Evolutionary conservation across 108 stramenopile genomes (phyloP), one percentile per base, ranked within the genome.

Genomic region (Skeletonema menzelii): DNA sequence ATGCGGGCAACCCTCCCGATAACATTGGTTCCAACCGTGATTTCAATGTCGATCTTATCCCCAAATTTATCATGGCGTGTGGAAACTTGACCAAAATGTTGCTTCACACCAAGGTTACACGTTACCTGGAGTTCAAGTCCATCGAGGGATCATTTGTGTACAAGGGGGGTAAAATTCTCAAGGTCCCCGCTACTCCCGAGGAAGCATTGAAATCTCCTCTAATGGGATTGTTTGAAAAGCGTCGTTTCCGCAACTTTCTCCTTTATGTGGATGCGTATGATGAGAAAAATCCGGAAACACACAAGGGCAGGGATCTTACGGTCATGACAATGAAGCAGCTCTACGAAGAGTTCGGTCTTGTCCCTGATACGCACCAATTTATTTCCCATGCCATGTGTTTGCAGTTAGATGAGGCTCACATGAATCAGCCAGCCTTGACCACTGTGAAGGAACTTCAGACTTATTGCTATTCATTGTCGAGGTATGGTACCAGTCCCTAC

Each of bases 31-130:
- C 85, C 60, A 96, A 96, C 76, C 91, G 95, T 27, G 98, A 99
- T 80, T 99, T 97, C 86, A 98, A 98, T 77, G 96, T 99, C 20
- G 99, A 99, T 88, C 88, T 98, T 38, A 93, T 99, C 66, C 98
- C 98, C 20, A 99, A 99, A 84, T 98, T 99, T 84, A 97, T 99
- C 82, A 99, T 99, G 98, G 98, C 99, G 11, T 95, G 95, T 70
- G 99, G 99, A 27, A 97, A 97, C 65, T 88, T 99, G 26, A 98
- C 98, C 42, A 97, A 99, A 82, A 98, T 99, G 94, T 83, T 99
- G 61, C 85, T 98, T 56, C 97, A 97, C 87, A 97, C 97, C 67
- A 97, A 97, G 83, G 98, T 99, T 46, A 97, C 95, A 27, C 86
- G 94, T 20, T 99, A 99, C 86, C 79, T 99, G 61, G 98, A 99